Conservation (phyloP, 2,329 filamentous ascomycete species). For the Zasmidium citrigriseum region DNA sequence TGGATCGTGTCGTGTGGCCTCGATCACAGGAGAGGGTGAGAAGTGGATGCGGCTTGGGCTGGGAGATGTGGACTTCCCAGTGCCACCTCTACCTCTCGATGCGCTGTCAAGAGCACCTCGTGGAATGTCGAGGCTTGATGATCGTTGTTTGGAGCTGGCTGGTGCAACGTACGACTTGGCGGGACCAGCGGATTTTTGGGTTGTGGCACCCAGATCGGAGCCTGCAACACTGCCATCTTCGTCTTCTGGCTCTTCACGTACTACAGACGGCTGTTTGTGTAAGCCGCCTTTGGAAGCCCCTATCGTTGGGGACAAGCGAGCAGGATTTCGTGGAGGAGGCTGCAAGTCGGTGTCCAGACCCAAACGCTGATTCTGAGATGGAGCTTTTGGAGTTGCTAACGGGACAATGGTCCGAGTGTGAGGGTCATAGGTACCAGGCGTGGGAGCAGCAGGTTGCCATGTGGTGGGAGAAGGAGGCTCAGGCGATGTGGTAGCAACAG, state of each 20-base stretch:
- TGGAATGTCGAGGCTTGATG: conserved; percentile 37
- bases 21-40: conserved; percentile 57
- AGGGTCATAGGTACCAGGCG: conserved; percentile 32
- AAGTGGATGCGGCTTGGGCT: conserved; percentile 73
- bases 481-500: conserved; percentile 18
- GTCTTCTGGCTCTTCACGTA: conserved; percentile 35
- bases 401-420: conserved; percentile 33
- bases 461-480: conserved; percentile 3
- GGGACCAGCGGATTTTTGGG: conserved; percentile 26
- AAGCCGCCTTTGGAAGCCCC: conserved; percentile 24
- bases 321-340: conserved; percentile 35
- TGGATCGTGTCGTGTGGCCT: conserved; percentile 65
- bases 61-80: conserved; percentile 31
- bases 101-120: conserved; percentile 18
- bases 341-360: conserved; percentile 22
- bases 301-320: conserved; percentile 28
- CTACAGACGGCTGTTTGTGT: conserved; percentile 36
- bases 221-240: conserved; percentile 18
- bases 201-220: conserved; percentile 4
- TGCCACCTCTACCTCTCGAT: conserved; percentile 22
- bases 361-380: background rate
- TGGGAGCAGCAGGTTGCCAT: conserved; percentile 12
- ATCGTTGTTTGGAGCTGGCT: conserved; percentile 22
- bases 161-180: conserved; percentile 25
- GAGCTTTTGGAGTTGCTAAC: background rate